A percentile compares a stretch with the other conserved stretches of the same genome.
Conservation (phyloP, 148 eudicot species). For the Silene conica region DNA sequence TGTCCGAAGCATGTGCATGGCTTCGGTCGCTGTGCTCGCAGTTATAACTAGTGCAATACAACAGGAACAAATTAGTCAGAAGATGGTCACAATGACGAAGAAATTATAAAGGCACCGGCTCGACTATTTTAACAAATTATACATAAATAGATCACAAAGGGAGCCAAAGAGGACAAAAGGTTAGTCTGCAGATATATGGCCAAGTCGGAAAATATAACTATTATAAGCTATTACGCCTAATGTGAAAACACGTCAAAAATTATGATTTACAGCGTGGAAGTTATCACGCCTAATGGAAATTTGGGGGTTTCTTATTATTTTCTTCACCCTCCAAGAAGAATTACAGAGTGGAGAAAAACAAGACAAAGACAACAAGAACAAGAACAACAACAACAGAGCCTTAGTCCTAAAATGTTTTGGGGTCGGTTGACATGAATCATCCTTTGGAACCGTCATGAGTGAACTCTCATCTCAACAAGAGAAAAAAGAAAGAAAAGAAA, state of each 20-base stretch:
- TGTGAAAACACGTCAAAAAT: not conserved
- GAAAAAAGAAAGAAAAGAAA: no score
- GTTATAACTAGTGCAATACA: constrained; percentile 20
- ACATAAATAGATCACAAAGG: not conserved
- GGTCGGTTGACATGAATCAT: no score
- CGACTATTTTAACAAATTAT: not conserved
- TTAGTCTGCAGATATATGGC: not conserved
- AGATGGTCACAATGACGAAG: not conserved
- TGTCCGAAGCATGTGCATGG: not conserved
- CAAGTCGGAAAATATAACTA: not conserved
- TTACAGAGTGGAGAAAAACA: not conserved
- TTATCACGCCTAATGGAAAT: not conserved
- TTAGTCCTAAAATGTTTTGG: no score
- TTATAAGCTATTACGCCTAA: not conserved
- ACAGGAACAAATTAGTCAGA: constrained; percentile 4
- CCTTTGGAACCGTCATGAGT: no score
- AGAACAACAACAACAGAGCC: not conserved
- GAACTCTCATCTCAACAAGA: no score
- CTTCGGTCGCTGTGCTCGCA: constrained; percentile 6
- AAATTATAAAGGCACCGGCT: not conserved
- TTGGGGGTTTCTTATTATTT: not conserved
- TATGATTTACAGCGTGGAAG: not conserved
- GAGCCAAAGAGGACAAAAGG: not conserved
- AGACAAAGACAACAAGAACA: not conserved
- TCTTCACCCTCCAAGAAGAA: not conserved